These are phyloP conservation scores for Penicillium sp. DNA, from an alignment of 2,329 filamentous ascomycete genomes.

Conservation along the genomic window DNA sequence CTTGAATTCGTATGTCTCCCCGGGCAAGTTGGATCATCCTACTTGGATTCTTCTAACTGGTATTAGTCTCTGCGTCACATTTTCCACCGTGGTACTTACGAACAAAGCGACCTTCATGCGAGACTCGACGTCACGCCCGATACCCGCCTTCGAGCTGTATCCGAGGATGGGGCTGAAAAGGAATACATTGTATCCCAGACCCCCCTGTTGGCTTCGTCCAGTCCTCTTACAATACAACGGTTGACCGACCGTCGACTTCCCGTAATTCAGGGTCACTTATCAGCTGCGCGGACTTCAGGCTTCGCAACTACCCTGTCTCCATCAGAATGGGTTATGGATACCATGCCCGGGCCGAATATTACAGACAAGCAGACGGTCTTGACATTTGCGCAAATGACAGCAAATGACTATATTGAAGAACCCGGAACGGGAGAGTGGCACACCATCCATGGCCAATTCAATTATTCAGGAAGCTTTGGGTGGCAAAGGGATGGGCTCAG, in stretches of 20 bases:
- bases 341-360: constrained; percentile 72
- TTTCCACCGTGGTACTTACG: constrained; percentile 83
- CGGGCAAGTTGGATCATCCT: neutral
- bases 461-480: constrained; percentile 83
- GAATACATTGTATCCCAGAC: constrained; percentile 48
- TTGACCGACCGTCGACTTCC: constrained; percentile 72
- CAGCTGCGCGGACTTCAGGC: constrained; percentile 65
- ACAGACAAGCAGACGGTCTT: constrained; percentile 81
- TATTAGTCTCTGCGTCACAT: constrained; percentile 68
- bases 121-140: constrained; percentile 66
- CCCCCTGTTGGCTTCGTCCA: constrained; percentile 60
- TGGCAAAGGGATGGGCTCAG: constrained; percentile 87
- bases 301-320: constrained; percentile 64
- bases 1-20: constrained; percentile 38
- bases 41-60: constrained; percentile 3
- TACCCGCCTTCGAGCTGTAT: constrained; percentile 49
- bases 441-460: constrained; percentile 73
- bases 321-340: constrained; percentile 78
- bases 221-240: constrained; percentile 68
- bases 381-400: constrained; percentile 80
- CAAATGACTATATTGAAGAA: constrained; percentile 79
- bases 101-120: constrained; percentile 72
- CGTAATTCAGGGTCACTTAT: constrained; percentile 74
- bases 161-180: constrained; percentile 41
- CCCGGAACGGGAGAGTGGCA: constrained; percentile 75